These are phyloP conservation scores for Penicillium soppii DNA, from an alignment of 495 filamentous ascomycete genomes.

Conservation along the genomic window DNA sequence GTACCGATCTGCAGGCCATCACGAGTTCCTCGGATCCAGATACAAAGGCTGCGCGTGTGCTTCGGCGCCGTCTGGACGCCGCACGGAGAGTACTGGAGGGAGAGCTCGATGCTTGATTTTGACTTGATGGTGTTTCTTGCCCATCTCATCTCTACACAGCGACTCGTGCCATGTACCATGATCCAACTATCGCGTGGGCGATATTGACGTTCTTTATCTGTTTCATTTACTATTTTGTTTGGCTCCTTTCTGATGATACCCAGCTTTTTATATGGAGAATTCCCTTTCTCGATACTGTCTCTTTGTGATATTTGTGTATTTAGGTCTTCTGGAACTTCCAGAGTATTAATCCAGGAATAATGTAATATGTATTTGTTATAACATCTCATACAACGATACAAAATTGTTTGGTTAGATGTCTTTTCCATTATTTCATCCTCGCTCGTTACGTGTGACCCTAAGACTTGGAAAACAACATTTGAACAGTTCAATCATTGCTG, in stretches of 20 bases:
- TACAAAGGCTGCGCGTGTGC: slow-evolving; percentile 58
- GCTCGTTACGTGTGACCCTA: no score
- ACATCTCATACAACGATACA: no score
- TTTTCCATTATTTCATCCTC: not conserved
- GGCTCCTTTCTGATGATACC: slow-evolving; percentile 20
- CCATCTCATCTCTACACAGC: slow-evolving; percentile 4
- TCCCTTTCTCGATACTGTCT: not conserved
- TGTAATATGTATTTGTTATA: not conserved
- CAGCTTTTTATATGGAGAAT: slow-evolving; percentile 16
- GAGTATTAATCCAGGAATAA: not conserved
- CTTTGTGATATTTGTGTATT: not conserved
- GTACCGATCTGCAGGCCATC: slow-evolving; percentile 61
- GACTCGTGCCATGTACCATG: slow-evolving; percentile 13
- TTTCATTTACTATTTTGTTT: slow-evolving; percentile 9
- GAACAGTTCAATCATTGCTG: no score
- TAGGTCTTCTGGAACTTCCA: not conserved
- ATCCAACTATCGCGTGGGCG: slow-evolving; percentile 9
- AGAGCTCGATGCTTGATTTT: slow-evolving; percentile 42
- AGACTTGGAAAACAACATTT: no score
- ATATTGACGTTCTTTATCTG: slow-evolving; percentile 9
- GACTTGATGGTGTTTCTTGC: slow-evolving; percentile 4
- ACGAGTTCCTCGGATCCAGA: slow-evolving; percentile 46
- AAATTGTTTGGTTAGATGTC: no score
- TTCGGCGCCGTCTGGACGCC: slow-evolving; percentile 68
- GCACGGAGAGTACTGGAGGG: slow-evolving; percentile 73